Evolutionary conservation across 345 rosid species (phyloP).

Genomic region (Fremontodendron californicum): DNA sequence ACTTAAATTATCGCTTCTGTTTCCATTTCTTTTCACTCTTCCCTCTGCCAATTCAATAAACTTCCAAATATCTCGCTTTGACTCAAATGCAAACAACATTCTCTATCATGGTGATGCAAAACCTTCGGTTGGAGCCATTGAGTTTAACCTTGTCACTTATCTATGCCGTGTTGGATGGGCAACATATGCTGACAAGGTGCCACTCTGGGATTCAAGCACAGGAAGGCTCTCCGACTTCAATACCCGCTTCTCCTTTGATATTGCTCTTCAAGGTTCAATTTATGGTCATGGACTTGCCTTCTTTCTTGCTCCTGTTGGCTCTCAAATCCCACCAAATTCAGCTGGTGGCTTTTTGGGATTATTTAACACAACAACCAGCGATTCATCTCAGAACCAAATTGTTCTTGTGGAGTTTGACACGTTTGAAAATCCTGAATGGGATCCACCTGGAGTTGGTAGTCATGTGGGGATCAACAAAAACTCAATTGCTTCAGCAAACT

Average conservation of each 20-base stretch:
- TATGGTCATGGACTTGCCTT: slow-evolving; percentile 35
- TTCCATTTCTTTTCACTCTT: not conserved
- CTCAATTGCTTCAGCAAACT: slow-evolving; percentile 12
- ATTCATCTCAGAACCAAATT: slow-evolving; percentile 23
- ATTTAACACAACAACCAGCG: slow-evolving; percentile 19
- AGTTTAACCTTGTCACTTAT: slow-evolving; percentile 23
- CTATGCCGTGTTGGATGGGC: slow-evolving; percentile 32
- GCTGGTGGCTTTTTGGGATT: slow-evolving; percentile 44
- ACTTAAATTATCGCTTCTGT: not conserved
- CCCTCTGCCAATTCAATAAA: slow-evolving; percentile 13
- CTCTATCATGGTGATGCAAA: slow-evolving; percentile 36
- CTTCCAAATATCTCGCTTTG: slow-evolving; percentile 27
- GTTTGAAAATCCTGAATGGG: slow-evolving; percentile 18
- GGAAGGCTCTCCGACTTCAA: slow-evolving; percentile 30
- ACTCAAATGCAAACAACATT: slow-evolving; percentile 1
- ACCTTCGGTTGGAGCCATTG: slow-evolving; percentile 25
- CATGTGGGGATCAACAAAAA: slow-evolving; percentile 46
- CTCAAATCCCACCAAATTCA: slow-evolving; percentile 33
- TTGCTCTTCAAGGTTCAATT: not conserved
- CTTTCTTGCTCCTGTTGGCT: slow-evolving; percentile 33
- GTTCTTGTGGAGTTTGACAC: slow-evolving; percentile 41
- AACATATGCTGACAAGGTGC: slow-evolving; percentile 23
- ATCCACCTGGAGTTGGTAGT: slow-evolving; percentile 21
- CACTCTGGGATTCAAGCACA: slow-evolving; percentile 30
- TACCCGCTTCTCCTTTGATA: slow-evolving; percentile 31